Evolutionary conservation across 371 early-diverging fungal genomes (phyloP), one percentile per base, ranked within the genome.

Genomic region (Basidiobolus meristosporus): DNA sequence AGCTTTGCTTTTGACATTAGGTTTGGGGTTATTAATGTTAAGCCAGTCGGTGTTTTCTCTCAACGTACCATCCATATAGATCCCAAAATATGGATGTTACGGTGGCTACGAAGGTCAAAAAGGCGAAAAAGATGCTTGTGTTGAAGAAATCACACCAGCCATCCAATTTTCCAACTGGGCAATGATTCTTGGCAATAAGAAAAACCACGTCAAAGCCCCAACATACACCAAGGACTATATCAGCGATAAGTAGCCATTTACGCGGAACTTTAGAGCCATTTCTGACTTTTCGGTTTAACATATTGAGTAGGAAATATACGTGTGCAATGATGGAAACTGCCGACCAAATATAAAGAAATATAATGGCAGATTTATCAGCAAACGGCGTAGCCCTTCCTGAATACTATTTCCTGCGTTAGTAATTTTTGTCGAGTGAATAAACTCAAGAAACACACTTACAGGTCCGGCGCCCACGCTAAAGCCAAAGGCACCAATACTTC

Each of bases 381-480:
- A n/a, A 5, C 18, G 34, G 34, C 5, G 16, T 18, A 12, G 14
- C 12, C 12, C 16, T 16, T 16, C n/a, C n/a, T 5, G 34, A 34
- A 34, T 34, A 18, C 34, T 34, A n/a, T 16, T 34, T 16, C 14
- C 5, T 14, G 4, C 12, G 18, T 18, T 16, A 16, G n/a, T 16
- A 4, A n/a, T 16, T 34, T 7, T 16, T 7, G 7, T 3, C 4
- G 4, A 16, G 14, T 6, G 14, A 7, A 7, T 34, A 7, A 16
- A 7, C 14, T 34, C 12, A 34, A 34, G 14, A 4, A 34, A 6
- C 18, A 7, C 7, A 40, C 53, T 61, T 60, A 65, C 65, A 0
- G 65, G 60, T 1, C 57, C 54, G 2, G 65, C 65, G 23, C 65
- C 62, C 2, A 59, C 65, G 21, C 60, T 58, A 52, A 65, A 65